phyloP scores from a whole-genome alignment of 2,329 filamentous ascomycete genomes.

The Chaetomiaceae sp. region DNA sequence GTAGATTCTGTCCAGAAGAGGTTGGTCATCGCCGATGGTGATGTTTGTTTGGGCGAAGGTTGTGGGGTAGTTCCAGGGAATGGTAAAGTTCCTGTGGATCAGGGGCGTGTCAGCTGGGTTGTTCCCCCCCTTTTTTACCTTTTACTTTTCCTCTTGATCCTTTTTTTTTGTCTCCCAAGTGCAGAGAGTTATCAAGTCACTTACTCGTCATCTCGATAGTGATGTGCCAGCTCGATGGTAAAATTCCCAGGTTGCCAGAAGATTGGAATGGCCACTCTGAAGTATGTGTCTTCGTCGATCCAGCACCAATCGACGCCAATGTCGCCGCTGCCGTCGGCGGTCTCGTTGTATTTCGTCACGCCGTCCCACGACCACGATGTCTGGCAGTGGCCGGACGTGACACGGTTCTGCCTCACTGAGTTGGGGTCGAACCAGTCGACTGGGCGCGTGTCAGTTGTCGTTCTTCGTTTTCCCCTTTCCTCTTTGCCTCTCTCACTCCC shows the following conservation, averaged over 20 bases:
- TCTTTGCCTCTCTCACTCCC: too few relatives aligned
- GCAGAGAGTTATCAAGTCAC: not conserved
- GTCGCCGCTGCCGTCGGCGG: constrained; percentile 16
- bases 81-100: constrained; percentile 22
- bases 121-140: not conserved
- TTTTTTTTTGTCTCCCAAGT: too few relatives aligned
- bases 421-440: constrained; percentile 30
- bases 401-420: constrained; percentile 27
- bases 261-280: constrained; percentile 23
- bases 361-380: constrained; percentile 27
- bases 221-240: constrained; percentile 25
- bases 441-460: constrained; percentile 1
- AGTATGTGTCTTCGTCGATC: constrained; percentile 15
- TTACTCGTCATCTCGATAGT: constrained; percentile 27
- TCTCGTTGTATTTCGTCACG: constrained; percentile 7
- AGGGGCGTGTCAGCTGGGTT: not conserved
- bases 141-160: too few relatives aligned
- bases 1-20: constrained; percentile 8
- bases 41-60: constrained; percentile 18
- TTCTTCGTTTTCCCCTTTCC: not conserved
- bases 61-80: constrained; percentile 22
- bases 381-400: constrained; percentile 24
- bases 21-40: constrained; percentile 6
- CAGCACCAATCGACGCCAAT: constrained; percentile 17
- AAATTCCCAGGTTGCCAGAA: constrained; percentile 26